A percentile compares a stretch with the other conserved stretches of the same genome.
Evolutionary conservation across 139 green algal genomes (phyloP).

Genomic region (Chlamydomonas eustigma): DNA sequence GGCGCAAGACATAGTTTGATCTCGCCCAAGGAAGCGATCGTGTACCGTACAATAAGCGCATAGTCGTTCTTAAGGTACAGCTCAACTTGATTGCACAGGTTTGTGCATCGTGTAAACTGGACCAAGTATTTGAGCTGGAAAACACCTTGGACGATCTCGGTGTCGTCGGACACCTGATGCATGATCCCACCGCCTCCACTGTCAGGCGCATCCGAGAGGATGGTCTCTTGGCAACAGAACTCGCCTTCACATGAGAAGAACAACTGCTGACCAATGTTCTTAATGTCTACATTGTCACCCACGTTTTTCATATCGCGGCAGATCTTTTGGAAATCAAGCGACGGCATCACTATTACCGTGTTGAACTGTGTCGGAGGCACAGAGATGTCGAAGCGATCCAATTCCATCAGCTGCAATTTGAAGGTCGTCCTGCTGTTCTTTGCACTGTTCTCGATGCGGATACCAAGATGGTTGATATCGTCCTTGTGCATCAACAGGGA

Average conservation of each 20-base stretch:
- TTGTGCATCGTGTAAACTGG: conserved; percentile 26
- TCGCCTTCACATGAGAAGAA: conserved; percentile 23
- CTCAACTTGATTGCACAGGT: conserved; percentile 24
- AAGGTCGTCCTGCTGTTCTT: conserved; percentile 17
- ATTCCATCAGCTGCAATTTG: conserved; percentile 20
- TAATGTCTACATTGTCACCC: conserved; percentile 20
- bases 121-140: conserved; percentile 25
- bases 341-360: conserved; percentile 16
- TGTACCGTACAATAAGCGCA: conserved; percentile 18
- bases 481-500: conserved; percentile 19
- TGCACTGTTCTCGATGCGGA: conserved; percentile 20
- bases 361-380: conserved; percentile 15
- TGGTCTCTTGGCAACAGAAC: conserved; percentile 25
- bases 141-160: conserved; percentile 22
- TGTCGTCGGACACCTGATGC: background rate
- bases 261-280: conserved; percentile 12
- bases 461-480: conserved; percentile 18
- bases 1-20: conserved; percentile 30
- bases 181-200: background rate
- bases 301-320: conserved; percentile 27
- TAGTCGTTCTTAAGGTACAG: conserved; percentile 30
- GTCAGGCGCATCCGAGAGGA: conserved; percentile 8
- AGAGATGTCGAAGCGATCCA: conserved; percentile 12
- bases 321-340: conserved; percentile 27
- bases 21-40: conserved; percentile 13